A percentile compares a stretch with the other conserved stretches of the same genome.
Evolutionary conservation across 106 monocot species (phyloP).

Genomic region (Amphibolis antarctica): DNA sequence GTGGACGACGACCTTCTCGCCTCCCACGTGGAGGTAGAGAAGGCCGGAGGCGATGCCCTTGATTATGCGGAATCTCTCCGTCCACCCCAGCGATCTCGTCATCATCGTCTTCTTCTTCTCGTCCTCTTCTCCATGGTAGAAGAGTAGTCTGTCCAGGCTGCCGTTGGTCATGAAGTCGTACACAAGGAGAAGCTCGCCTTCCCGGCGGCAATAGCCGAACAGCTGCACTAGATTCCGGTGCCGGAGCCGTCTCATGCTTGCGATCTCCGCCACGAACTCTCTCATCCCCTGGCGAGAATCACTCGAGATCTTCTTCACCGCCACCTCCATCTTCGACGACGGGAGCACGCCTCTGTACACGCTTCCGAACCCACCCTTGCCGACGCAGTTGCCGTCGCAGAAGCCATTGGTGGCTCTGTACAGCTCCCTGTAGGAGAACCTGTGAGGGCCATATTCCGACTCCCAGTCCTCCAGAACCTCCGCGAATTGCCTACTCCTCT

Average conservation of each 20-base stretch:
- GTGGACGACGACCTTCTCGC: not conserved
- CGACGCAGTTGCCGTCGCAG: slow-evolving; percentile 17
- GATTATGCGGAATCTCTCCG: slow-evolving; percentile 4
- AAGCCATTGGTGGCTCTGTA: slow-evolving; percentile 32
- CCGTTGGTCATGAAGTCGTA: slow-evolving; percentile 7
- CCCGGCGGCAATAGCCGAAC: slow-evolving; percentile 8
- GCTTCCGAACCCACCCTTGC: slow-evolving; percentile 33
- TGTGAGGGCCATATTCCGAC: slow-evolving; percentile 8
- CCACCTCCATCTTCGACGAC: not conserved
- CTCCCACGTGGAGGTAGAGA: slow-evolving; percentile 10
- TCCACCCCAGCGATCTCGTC: not conserved
- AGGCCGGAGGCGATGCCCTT: slow-evolving; percentile 7
- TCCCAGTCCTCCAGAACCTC: slow-evolving; percentile 33
- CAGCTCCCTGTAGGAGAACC: slow-evolving; percentile 27
- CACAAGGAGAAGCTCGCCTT: slow-evolving; percentile 13
- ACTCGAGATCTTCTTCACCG: slow-evolving; percentile 14
- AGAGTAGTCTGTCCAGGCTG: slow-evolving; percentile 2
- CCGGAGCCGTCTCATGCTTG: slow-evolving; percentile 4
- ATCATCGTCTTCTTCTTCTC: not conserved
- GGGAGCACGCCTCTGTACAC: slow-evolving; percentile 35
- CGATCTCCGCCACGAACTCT: slow-evolving; percentile 6
- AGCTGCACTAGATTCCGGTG: slow-evolving; percentile 11
- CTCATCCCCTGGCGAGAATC: slow-evolving; percentile 6
- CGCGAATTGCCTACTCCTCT: slow-evolving; percentile 11
- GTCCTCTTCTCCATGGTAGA: slow-evolving; percentile 1